Evolutionary conservation across 768 basidiomycete species (phyloP).

Genomic region (Lactarius trivialis): DNA sequence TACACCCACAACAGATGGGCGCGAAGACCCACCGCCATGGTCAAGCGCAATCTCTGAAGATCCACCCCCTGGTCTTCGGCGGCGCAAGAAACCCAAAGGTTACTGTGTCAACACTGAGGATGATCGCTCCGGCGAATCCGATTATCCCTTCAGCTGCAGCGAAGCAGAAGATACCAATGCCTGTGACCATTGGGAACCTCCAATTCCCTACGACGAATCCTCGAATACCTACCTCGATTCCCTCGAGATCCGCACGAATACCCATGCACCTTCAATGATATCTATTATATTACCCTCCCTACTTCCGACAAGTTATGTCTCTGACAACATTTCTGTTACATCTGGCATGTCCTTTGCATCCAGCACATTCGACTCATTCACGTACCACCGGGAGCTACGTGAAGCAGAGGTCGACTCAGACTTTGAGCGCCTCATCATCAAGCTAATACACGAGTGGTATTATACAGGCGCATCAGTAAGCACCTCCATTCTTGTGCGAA

Average conservation of each 20-base stretch:
- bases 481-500: conserved; percentile 8
- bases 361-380: conserved; percentile 42
- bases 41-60: conserved; percentile 10
- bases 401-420: conserved; percentile 41
- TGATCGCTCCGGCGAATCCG: conserved; percentile 32
- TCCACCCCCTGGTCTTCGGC: conserved; percentile 13
- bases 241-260: conserved; percentile 16
- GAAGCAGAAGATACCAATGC: conserved; percentile 24
- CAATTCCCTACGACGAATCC: conserved; percentile 10
- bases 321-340: conserved; percentile 35
- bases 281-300: conserved; percentile 20
- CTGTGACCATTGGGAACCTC: conserved; percentile 10
- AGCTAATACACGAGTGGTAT: conserved; percentile 58
- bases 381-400: conserved; percentile 51
- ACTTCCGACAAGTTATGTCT: conserved; percentile 10
- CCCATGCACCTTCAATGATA: background rate
- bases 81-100: conserved; percentile 11
- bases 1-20: conserved; percentile 9
- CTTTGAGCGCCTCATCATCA: conserved; percentile 42
- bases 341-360: conserved; percentile 31
- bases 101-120: conserved; percentile 18
- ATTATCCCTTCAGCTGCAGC: conserved; percentile 31
- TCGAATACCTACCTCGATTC: conserved; percentile 5
- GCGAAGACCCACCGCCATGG: conserved; percentile 9
- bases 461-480: conserved; percentile 56